Base-by-base conservation (phyloP, 805 yeast species). In the Saturnispora sekii region DNA sequence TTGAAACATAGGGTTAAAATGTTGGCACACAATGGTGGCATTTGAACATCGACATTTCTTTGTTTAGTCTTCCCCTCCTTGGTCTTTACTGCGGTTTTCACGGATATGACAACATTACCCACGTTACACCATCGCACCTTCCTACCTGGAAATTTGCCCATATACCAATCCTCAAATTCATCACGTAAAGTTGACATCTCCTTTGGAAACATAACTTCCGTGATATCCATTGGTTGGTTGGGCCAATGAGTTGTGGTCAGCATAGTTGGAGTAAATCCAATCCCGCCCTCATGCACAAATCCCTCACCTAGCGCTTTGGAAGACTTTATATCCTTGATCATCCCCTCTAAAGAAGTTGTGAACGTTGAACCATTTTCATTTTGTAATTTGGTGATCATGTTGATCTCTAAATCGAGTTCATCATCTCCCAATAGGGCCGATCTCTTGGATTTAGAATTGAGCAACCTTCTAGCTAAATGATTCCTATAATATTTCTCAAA, bases 401-500 rank as follows among this genome's bases (percentile, higher is more conserved):
- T 64, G 56, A 79, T 79, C 59, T 88, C 97, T 4, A 82, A 63
- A 48, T 85, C 90, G 11, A 43, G 29, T 3, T 32, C 41, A 15
- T 43, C 46, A 12, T 43, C 46, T 28, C 10, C 30, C 4, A 32
- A 21, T 16, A 26, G 12, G 9, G 32, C 35, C 4, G 12, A 14
- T 12, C 15, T 36, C 10, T 35, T 35, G 10, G 65, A 64, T 52
- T 61, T 65, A 51, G 69, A 68, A 46, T 76, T 71, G 33, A 81
- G 58, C 35, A 88, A 69, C 49, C 97, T 70, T 60, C 82, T 86
- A 1, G 96, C 95, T 47, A 89, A 68, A 63, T 85, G 96, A 44
- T 80, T 84, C 54, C 87, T 87, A 61, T 86, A 88, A 49, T 83
- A 79, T 35, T 76, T 81, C 57, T 87, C 95, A 64, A 88, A 89